These are phyloP conservation scores for Curvularia sp. DNA, from an alignment of 2,329 filamentous ascomycete species.

Conservation along the genomic window DNA sequence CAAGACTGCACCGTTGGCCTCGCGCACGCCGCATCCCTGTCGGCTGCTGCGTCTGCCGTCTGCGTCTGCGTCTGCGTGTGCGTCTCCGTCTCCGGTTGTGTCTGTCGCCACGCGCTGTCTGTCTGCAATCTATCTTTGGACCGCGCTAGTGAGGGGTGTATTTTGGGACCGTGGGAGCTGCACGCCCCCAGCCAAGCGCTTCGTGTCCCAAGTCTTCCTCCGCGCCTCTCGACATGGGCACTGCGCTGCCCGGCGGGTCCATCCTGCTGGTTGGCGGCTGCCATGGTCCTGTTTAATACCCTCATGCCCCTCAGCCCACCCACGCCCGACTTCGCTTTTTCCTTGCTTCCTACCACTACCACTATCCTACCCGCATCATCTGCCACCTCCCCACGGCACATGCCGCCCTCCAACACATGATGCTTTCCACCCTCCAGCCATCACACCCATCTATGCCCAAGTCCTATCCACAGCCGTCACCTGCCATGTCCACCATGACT, in stretches of 20 bases:
- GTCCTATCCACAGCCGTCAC: conserved; percentile 38
- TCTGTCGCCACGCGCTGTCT: conserved; percentile 14
- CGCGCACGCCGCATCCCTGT: no score
- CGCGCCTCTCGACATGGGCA: conserved; percentile 12
- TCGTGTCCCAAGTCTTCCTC: conserved; percentile 14
- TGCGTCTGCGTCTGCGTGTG: no score
- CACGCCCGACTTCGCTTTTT: neutral
- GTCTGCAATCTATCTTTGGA: conserved; percentile 22
- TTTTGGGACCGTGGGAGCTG: conserved; percentile 19
- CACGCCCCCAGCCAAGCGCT: conserved; percentile 18
- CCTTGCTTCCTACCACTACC: neutral
- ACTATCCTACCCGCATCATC: conserved; percentile 12
- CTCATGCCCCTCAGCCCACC: conserved; percentile 10
- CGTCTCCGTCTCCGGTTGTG: no score
- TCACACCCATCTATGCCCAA: conserved; percentile 42
- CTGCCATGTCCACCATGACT: conserved; percentile 50
- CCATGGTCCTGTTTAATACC: conserved; percentile 8
- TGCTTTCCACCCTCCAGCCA: conserved; percentile 45
- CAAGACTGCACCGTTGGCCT: conserved; percentile 2
- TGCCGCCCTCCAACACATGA: conserved; percentile 37
- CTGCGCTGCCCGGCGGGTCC: conserved; percentile 4
- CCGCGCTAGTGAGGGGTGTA: conserved; percentile 7
- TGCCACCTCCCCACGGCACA: conserved; percentile 11
- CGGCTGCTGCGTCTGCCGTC: neutral
- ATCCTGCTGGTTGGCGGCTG: conserved; percentile 6